Evolutionary conservation across 2,329 filamentous ascomycete genomes (phyloP), one percentile per base, ranked within the genome.

Genomic region (Calonectria pteridis): DNA sequence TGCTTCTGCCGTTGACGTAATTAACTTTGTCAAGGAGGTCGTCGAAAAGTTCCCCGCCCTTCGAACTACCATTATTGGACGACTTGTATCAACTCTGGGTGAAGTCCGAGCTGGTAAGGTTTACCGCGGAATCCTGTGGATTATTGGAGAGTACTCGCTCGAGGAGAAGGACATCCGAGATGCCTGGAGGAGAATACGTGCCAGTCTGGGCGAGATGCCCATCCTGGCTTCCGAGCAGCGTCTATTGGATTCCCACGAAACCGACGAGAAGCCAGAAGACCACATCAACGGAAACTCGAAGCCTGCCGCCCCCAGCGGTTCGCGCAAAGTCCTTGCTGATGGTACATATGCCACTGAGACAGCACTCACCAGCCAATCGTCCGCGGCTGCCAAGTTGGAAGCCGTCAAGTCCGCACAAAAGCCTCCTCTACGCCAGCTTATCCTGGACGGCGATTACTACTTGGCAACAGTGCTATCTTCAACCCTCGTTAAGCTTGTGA

Each of bases 1-100:
- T 82, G 94, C 94, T 55, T 98, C 96, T 1, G 97, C 97, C 1
- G 95, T 99, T 35, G 97, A 99, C 84, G 96, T 99, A 68, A 98
- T 99, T 82, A 96, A 95, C 69, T 99, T 99, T 82, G 96, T 99
- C 76, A 99, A 99, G 86, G 97, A 99, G 84, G 97, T 99, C 4
- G 96, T 98, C 9, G 97, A 99, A 86, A 98, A 98, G 82, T 99
- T 98, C 88, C 97, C 97, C 10, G 93, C 94, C 79, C 90, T 99
- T 72, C 93, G 97, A 74, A 91, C 93, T 40, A 94, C 94, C 0
- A 98, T 99, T 78, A 93, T 98, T 9, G 92, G 94, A 81, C 94
- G 96, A 74, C 88, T 99, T 20, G 96, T 98, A 9, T 94, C 94
- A 18, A 98, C 97, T 1, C 89, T 99, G 55, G 93, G 93, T 80